Evolutionary conservation across 345 rosid species (phyloP).

Genomic region (Salix brachista): DNA sequence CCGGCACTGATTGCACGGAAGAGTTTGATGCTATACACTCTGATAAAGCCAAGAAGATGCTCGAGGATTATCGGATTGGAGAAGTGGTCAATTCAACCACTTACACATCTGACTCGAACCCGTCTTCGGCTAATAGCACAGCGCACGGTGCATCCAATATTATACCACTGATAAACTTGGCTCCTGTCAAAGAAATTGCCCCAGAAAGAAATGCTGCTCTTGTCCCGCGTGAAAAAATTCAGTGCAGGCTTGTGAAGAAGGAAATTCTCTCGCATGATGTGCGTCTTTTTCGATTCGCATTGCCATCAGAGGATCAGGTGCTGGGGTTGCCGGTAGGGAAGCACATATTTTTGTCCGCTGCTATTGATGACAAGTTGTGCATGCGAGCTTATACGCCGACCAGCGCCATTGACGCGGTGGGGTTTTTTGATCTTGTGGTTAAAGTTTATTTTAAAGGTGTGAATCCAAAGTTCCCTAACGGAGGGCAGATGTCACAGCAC

Average conservation of each 20-base stretch:
- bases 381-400: slow-evolving; percentile 90
- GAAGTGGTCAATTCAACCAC: slow-evolving; percentile 50
- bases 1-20: slow-evolving; percentile 90
- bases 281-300: slow-evolving; percentile 56
- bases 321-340: slow-evolving; percentile 83
- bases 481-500: slow-evolving; percentile 82
- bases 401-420: slow-evolving; percentile 54
- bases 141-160: slow-evolving; percentile 52
- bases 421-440: slow-evolving; percentile 74
- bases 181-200: slow-evolving; percentile 59
- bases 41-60: slow-evolving; percentile 74
- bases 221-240: slow-evolving; percentile 73
- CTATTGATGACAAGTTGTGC: slow-evolving; percentile 60
- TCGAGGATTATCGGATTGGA: slow-evolving; percentile 73
- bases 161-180: slow-evolving; percentile 19
- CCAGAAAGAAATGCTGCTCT: slow-evolving; percentile 42
- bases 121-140: slow-evolving; percentile 63
- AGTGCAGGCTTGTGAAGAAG: slow-evolving; percentile 67
- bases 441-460: slow-evolving; percentile 74
- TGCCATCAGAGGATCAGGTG: slow-evolving; percentile 64
- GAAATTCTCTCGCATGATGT: slow-evolving; percentile 72
- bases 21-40: slow-evolving; percentile 97
- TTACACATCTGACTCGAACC: slow-evolving; percentile 53
- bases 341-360: slow-evolving; percentile 74
- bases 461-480: slow-evolving; percentile 74